Conservation (phyloP, 176 grass and related monocot genomes). For the Aegilops umbellulata region DNA sequence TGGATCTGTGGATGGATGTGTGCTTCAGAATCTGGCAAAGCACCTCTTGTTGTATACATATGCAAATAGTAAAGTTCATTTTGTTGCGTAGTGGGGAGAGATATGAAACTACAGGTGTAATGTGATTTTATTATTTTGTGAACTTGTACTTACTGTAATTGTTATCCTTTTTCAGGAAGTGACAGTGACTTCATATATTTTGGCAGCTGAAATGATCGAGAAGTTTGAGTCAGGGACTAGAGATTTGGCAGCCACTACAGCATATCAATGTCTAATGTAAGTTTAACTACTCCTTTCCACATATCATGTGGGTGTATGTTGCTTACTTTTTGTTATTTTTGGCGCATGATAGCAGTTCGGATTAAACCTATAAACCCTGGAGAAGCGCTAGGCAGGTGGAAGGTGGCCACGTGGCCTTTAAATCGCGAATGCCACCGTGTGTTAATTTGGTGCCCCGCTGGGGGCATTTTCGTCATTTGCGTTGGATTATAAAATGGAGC, state of each 20-base stretch:
- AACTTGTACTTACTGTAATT: conserved; percentile 3
- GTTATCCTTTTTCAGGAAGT: conserved; percentile 43
- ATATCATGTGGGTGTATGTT: too few relatives aligned
- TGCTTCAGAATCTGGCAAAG: too few relatives aligned
- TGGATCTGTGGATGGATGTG: too few relatives aligned
- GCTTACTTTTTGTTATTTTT: too few relatives aligned
- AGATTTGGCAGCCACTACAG: conserved; percentile 41
- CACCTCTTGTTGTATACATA: too few relatives aligned
- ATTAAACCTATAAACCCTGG: too few relatives aligned
- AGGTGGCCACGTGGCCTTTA: too few relatives aligned
- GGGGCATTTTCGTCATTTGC: too few relatives aligned
- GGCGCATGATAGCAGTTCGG: not conserved
- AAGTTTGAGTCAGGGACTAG: conserved; percentile 88
- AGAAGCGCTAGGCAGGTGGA: too few relatives aligned
- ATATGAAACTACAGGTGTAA: not conserved
- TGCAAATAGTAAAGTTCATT: not conserved
- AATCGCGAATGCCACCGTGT: too few relatives aligned
- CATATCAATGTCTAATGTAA: conserved; percentile 46
- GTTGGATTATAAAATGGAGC: too few relatives aligned
- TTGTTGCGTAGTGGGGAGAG: not conserved
- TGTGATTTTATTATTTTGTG: not conserved
- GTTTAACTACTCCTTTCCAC: not conserved
- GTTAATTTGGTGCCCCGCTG: too few relatives aligned
- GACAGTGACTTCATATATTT: conserved; percentile 52
- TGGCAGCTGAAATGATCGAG: conserved; percentile 81